A percentile compares a stretch with the other conserved stretches of the same genome.
Evolutionary conservation across 208 protist genomes (phyloP).

Genomic region (Leishmania amazonensis): DNA sequence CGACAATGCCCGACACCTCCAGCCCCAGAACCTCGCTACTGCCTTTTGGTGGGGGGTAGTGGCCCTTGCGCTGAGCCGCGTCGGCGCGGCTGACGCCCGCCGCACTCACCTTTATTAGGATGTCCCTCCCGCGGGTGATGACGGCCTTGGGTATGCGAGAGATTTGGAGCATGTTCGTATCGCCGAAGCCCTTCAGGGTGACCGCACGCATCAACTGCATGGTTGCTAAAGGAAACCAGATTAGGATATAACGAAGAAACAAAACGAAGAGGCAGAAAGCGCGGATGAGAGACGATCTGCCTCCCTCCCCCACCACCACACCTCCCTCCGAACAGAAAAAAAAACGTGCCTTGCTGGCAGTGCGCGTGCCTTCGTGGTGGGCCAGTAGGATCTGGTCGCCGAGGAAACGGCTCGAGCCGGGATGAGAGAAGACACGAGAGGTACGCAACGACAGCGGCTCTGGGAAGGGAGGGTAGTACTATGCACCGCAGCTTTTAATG

Average conservation of each 20-base stretch:
- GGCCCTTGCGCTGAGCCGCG: constrained; percentile 73
- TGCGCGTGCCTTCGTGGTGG: background rate
- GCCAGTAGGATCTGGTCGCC: background rate
- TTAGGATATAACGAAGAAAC: background rate
- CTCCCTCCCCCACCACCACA: background rate
- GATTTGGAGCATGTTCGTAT: constrained; percentile 56
- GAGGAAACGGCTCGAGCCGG: background rate
- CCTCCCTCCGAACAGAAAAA: background rate
- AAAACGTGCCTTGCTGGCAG: background rate
- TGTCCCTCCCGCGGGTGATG: constrained; percentile 41
- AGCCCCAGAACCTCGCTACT: constrained; percentile 84
- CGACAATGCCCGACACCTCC: constrained; percentile 89
- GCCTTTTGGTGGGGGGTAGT: constrained; percentile 88
- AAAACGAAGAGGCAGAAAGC: background rate
- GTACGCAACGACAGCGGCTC: background rate
- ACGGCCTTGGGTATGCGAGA: constrained; percentile 45
- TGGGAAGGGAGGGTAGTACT: background rate
- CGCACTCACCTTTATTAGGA: constrained; percentile 89
- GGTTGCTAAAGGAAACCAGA: background rate
- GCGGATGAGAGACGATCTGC: too few relatives aligned
- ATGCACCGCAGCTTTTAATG: background rate
- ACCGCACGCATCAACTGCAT: constrained; percentile 84
- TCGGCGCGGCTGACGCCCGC: constrained; percentile 92
- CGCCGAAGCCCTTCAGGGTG: constrained; percentile 78
- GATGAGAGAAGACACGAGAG: background rate